phyloP scores from a whole-genome alignment of 176 grass and related monocot genomes.

The Puya raimondii region DNA sequence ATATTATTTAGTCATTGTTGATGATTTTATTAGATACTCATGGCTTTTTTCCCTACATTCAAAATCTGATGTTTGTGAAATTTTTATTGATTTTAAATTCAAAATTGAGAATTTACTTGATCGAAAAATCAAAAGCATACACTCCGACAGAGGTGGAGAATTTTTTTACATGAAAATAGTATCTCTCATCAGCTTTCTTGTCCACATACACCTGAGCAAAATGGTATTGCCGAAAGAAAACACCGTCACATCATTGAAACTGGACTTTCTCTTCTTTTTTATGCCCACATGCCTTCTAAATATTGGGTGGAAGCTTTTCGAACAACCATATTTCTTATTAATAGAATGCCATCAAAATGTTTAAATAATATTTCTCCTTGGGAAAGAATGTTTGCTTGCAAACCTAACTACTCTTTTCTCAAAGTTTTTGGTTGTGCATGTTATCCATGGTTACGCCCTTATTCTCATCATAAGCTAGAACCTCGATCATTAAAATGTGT shows the following conservation, averaged over 20 bases:
- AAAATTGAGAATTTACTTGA: background rate
- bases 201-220: conserved; percentile 6
- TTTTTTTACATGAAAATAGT: background rate
- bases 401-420: background rate
- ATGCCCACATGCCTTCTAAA: background rate
- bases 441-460: conserved; percentile 1
- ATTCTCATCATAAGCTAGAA: conserved; percentile 1
- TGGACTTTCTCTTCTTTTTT: background rate
- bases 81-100: no score
- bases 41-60: no score
- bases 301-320: conserved; percentile 8
- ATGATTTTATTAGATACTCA: no score
- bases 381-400: background rate
- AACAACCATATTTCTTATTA: background rate
- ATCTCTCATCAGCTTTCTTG: background rate
- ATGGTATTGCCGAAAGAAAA: background rate
- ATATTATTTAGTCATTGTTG: background rate
- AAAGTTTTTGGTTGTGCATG: conserved; percentile 1
- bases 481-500: background rate
- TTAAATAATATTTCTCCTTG: background rate
- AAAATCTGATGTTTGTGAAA: no score
- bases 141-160: conserved; percentile 1
- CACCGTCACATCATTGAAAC: conserved; percentile 14
- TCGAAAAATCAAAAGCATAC: background rate
- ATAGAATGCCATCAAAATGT: background rate